Conservation (phyloP, 345 rosid species). For the Brassica nigra region DNA sequence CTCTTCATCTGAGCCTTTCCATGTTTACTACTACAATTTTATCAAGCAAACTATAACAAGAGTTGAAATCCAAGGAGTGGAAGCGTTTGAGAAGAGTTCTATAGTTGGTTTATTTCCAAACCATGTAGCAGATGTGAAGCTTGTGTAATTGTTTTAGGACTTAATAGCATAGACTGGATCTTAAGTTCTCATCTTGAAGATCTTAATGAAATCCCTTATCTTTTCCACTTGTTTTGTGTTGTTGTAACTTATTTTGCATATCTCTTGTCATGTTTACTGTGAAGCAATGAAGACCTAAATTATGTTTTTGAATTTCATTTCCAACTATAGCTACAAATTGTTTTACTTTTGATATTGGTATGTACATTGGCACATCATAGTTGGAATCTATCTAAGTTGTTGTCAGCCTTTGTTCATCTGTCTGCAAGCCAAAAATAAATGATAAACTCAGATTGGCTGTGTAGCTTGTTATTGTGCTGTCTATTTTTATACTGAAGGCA, state of each 20-base stretch:
- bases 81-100: neutral
- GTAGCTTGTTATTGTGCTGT: constrained; percentile 17
- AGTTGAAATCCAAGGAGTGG: neutral
- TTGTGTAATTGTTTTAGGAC: neutral
- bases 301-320: neutral
- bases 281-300: neutral
- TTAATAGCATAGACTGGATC: neutral
- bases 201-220: neutral
- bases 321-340: neutral
- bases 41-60: neutral
- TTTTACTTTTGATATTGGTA: neutral
- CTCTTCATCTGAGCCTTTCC: neutral
- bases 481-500: constrained; percentile 47
- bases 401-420: neutral
- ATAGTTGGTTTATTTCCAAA: neutral
- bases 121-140: constrained; percentile 3
- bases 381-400: neutral
- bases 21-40: neutral
- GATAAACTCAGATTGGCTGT: neutral
- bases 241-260: neutral
- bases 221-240: neutral
- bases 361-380: neutral
- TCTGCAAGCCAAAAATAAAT: neutral
- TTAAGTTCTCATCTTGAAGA: neutral
- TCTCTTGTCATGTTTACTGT: neutral